Evolutionary conservation across 768 basidiomycete species (phyloP), one percentile per base, ranked within the genome.

Genomic region (Mycena galopus): DNA sequence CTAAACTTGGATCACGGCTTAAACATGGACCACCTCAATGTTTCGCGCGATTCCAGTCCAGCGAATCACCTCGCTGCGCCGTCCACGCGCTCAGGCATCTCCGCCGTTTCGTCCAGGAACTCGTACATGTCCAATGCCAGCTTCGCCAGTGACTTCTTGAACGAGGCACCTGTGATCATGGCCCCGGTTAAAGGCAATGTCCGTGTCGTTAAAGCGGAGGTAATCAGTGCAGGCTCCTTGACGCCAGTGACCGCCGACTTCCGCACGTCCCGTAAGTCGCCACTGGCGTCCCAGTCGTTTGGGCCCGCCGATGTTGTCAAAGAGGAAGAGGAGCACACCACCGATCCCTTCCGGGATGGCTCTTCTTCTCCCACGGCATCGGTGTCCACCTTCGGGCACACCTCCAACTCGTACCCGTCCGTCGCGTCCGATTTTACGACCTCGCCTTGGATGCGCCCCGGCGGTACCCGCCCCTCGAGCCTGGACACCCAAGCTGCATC

Each of bases 151-250:
- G 94, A 95, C 75, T 88, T 95, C 82, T 83, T 95, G 71, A 90
- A 91, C 76, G 94, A 95, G 79, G 90, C 93, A 1, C 93, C 94
- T 27, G 91, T 92, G 84, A 95, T 95, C 75, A 89, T 95, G 73
- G 94, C 93, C 0, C 90, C 93, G 32, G 86, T 84, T 30, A 91
- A 89, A 70, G 86, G 89, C 33, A 84, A 87, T 57, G 88, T 93
- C 76, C 87, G 92, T 37, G 90, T 94, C 42, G 91, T 91, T 58
- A 94, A 92, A 81, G 93, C 94, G 33, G 93, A 94, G 78, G 91
- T 95, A 37, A 90, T 96, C 72, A 91, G 87, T 71, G 86, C 93
- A 4, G 88, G 87, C 21, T 79, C 84, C 30, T 78, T 82, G 17
- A 80, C 83, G 7, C 78, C 86, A 23, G 76, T 77, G 59, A 77